Conservation (phyloP, 2,329 filamentous ascomycete species). For the Pestalotiopsis sp. region DNA sequence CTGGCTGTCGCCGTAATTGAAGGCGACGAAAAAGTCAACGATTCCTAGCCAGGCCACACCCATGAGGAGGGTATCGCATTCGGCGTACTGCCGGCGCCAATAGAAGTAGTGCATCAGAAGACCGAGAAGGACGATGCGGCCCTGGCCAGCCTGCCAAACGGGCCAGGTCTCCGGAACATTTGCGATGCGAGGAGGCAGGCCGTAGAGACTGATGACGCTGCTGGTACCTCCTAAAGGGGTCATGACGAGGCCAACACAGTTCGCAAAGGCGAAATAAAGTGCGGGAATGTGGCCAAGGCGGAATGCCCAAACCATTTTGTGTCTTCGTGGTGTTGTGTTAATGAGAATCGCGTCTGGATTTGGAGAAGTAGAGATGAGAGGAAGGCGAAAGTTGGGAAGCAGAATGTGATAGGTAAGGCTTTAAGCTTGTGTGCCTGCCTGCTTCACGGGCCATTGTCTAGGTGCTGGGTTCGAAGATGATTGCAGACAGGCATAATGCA, state of each 20-base stretch:
- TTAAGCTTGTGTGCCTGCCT: not conserved
- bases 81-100: slow-evolving; percentile 16
- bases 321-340: not conserved
- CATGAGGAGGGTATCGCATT: slow-evolving; percentile 13
- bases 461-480: not conserved
- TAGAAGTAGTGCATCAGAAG: slow-evolving; percentile 17
- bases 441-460: not conserved
- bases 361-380: not conserved
- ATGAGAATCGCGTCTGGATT: not conserved
- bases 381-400: not conserved
- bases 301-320: not conserved
- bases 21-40: not conserved
- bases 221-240: slow-evolving; percentile 10
- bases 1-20: not conserved
- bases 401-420: not conserved
- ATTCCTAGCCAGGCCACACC: not conserved
- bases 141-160: slow-evolving; percentile 30
- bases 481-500: not conserved
- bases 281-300: not conserved
- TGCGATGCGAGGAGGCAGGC: slow-evolving; percentile 11
- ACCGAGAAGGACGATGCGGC: slow-evolving; percentile 15
- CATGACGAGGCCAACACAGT: slow-evolving; percentile 4
- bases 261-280: not conserved
- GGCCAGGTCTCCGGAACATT: slow-evolving; percentile 23
- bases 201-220: slow-evolving; percentile 15